Conservation (phyloP, 345 rosid species). For the Corchorus olitorius region DNA sequence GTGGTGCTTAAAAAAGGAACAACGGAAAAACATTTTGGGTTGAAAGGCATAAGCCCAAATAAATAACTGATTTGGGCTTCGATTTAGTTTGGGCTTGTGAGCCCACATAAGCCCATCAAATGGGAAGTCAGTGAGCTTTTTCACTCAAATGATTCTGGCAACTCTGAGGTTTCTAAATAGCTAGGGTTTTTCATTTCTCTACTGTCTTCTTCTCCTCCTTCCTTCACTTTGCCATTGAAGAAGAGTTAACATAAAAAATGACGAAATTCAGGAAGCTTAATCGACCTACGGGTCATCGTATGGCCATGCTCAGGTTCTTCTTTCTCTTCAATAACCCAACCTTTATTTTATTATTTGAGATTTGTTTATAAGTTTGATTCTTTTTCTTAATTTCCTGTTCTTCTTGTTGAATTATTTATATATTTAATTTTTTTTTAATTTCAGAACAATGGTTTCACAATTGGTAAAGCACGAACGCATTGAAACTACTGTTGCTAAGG, state of each 20-base stretch:
- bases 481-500: conserved; percentile 93
- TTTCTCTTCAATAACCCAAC: background rate
- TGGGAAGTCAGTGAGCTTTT: background rate
- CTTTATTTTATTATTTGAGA: background rate
- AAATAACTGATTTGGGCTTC: background rate
- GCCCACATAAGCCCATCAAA: background rate
- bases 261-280: conserved; percentile 85
- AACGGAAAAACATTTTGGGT: too few relatives aligned
- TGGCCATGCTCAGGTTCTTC: conserved; percentile 86
- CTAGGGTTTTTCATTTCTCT: conserved; percentile 14
- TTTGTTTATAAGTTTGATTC: background rate
- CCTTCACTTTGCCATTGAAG: background rate
- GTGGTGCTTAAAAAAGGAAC: too few relatives aligned
- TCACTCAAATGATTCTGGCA: background rate
- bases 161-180: background rate
- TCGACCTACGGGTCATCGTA: conserved; percentile 78
- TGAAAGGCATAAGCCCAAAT: background rate
- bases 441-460: conserved; percentile 95
- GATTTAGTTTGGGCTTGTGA: background rate
- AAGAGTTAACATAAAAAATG: conserved; percentile 30
- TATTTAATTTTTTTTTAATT: background rate
- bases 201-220: conserved; percentile 11
- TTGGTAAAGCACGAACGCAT: conserved; percentile 92
- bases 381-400: background rate
- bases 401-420: background rate